Evolutionary conservation across 208 protist genomes (phyloP).

Genomic region (Kentomonas sorsogonicus): DNA sequence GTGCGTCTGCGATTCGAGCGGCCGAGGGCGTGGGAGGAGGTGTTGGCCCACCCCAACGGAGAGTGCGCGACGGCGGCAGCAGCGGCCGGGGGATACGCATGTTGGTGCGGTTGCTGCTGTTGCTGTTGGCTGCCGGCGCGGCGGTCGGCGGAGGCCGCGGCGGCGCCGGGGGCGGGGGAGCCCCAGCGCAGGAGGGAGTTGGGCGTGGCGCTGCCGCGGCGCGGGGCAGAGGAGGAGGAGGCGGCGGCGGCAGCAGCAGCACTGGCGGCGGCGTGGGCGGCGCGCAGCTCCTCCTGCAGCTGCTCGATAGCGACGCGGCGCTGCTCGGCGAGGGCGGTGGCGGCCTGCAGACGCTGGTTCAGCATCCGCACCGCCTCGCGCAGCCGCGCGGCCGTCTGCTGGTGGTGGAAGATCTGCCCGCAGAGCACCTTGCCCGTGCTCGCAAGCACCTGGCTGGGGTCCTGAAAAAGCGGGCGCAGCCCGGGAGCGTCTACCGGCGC

Average conservation of each 20-base stretch:
- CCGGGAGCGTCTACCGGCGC: conserved; percentile 24
- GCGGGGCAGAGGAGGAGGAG: not conserved
- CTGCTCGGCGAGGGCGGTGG: conserved; percentile 22
- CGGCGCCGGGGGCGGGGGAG: no score
- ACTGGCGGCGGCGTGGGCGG: not conserved
- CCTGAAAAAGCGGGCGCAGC: conserved; percentile 43
- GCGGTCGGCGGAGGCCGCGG: no score
- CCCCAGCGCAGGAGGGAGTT: no score
- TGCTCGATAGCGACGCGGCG: conserved; percentile 14
- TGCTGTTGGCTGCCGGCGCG: no score
- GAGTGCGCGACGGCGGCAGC: no score
- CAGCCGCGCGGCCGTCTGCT: conserved; percentile 52
- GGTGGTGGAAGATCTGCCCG: conserved; percentile 60
- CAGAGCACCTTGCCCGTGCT: conserved; percentile 26
- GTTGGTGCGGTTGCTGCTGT: no score
- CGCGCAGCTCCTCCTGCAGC: conserved; percentile 16
- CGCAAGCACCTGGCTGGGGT: conserved; percentile 26
- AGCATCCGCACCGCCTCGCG: conserved; percentile 54
- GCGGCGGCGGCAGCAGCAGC: no score
- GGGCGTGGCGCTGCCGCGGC: no score
- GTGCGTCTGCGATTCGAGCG: no score
- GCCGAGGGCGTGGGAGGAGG: no score
- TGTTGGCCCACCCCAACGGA: no score
- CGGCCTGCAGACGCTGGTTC: conserved; percentile 40
- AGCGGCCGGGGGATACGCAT: no score